Evolutionary conservation across 164 flowering plant species (phyloP), one percentile per base, ranked within the genome.

Genomic region (Cinnamomum micranthum): DNA sequence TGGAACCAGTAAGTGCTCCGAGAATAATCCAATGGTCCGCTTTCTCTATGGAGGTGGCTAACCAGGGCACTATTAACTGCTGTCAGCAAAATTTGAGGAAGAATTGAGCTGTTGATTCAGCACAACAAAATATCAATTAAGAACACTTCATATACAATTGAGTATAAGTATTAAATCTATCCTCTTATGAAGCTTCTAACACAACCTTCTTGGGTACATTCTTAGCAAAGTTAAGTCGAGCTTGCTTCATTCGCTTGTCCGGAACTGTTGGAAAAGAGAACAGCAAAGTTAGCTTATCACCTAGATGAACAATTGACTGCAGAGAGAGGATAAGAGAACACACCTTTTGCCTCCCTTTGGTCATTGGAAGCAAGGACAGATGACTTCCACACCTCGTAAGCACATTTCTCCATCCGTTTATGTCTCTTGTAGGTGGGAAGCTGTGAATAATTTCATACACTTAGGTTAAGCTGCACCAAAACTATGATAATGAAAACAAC

Each of bases 361-460:
- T 86, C 84, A 64, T 88, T 93, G 17, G 94, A 87, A 68, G 83
- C 80, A 22, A 90, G 12, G 12, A 92, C 97, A 51, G 90, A 74
- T 14, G 97, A 86, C 81, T 89, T 93, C 98, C 99, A 95, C 11
- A 88, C 86, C 25, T 92, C 85, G 52, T 91, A 93, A 23, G 82
- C 88, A 59, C 22, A 82, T 60, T 91, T 84, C 28, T 90, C 90
- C 78, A 72, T 79, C 62, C 62, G 78, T 71, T 95, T 95, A 3
- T 84, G 88, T 77, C 77, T 80, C 83, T 92, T 93, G 84, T 90
- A 85, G 70, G 87, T 78, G 64, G 99, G 90, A 75, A 79, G 73
- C 98, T 95, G 90, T 79, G 80, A 70, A 72, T 52, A 65, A 68
- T 4, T 6, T 27, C 27, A 63, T 10, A 2, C 47, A 7, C 23